phyloP scores from a whole-genome alignment of 768 basidiomycete genomes.

The Mycena chlorophos region DNA sequence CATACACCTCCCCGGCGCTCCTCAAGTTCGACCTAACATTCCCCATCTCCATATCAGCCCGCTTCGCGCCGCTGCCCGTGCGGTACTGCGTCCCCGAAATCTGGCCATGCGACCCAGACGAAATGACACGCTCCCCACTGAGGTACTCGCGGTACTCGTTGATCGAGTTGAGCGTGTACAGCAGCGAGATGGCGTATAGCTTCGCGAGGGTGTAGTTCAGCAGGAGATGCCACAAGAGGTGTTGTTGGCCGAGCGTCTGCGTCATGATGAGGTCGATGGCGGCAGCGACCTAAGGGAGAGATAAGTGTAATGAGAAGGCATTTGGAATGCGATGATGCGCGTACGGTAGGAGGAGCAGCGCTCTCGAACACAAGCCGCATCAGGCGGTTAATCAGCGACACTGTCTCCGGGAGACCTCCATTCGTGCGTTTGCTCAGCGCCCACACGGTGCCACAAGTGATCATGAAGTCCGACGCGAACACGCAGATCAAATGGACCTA shows the following conservation, averaged over 20 bases:
- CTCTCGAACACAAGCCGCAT: slow-evolving; percentile 17
- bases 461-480: slow-evolving; percentile 16
- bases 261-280: slow-evolving; percentile 15
- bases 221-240: slow-evolving; percentile 19
- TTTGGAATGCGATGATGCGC: neutral
- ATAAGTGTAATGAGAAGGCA: neutral
- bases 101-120: slow-evolving; percentile 13
- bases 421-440: slow-evolving; percentile 6
- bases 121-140: slow-evolving; percentile 6
- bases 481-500: slow-evolving; percentile 17
- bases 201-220: slow-evolving; percentile 16
- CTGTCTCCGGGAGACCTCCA: slow-evolving; percentile 12
- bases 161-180: slow-evolving; percentile 19
- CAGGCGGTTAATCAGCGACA: slow-evolving; percentile 13
- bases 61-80: slow-evolving; percentile 1
- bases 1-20: slow-evolving; percentile 8
- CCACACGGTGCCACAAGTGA: slow-evolving; percentile 12
- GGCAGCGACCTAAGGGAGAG: slow-evolving; percentile 2
- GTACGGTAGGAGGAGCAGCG: slow-evolving; percentile 15
- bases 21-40: neutral
- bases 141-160: slow-evolving; percentile 10
- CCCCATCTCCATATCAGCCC: slow-evolving; percentile 13
- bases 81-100: neutral
- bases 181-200: slow-evolving; percentile 10
- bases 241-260: slow-evolving; percentile 1